Percentiles rank a stretch among this genome's conserved stretches.
Evolutionary conservation across 2,329 filamentous ascomycete species (phyloP).

Genomic region (Anthostomella pinea): DNA sequence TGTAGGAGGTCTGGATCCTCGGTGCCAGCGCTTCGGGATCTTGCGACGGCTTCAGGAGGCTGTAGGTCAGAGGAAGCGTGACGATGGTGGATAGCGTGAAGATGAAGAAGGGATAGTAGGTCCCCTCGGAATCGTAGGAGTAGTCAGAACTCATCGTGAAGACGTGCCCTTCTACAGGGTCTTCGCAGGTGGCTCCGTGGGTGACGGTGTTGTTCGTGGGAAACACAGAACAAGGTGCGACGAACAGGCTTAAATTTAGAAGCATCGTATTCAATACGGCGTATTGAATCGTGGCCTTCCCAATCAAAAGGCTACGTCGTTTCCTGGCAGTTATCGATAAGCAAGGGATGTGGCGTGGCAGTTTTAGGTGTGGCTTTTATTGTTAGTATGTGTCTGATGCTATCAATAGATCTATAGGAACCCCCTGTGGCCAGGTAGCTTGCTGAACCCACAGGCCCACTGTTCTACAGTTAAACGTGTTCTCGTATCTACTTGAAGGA

Average conservation of each 20-base stretch:
- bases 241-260: conserved; percentile 19
- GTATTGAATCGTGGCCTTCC: conserved; percentile 33
- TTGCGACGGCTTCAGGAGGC: conserved; percentile 73
- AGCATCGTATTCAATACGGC: conserved; percentile 13
- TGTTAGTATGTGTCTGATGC: no score
- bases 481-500: no score
- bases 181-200: conserved; percentile 16
- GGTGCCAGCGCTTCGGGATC: conserved; percentile 77
- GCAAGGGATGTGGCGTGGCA: conserved; percentile 2
- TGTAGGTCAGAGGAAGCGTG: conserved; percentile 87
- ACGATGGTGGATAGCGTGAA: conserved; percentile 84
- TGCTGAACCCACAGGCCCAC: no score
- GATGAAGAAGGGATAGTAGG: conserved; percentile 99
- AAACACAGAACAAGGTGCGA: conserved; percentile 2
- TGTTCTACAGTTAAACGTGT: no score
- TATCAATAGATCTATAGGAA: conserved; percentile 16
- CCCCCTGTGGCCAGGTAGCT: conserved; percentile 3
- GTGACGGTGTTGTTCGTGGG: conserved; percentile 5
- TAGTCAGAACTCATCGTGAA: conserved; percentile 86
- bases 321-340: conserved; percentile 24
- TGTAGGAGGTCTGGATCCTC: conserved; percentile 78
- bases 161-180: conserved; percentile 30
- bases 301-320: conserved; percentile 19
- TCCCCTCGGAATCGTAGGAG: conserved; percentile 95
- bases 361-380: conserved; percentile 1